Conservation (phyloP, 1,284 basidiomycete species). For the Sporisorium scitamineum region DNA sequence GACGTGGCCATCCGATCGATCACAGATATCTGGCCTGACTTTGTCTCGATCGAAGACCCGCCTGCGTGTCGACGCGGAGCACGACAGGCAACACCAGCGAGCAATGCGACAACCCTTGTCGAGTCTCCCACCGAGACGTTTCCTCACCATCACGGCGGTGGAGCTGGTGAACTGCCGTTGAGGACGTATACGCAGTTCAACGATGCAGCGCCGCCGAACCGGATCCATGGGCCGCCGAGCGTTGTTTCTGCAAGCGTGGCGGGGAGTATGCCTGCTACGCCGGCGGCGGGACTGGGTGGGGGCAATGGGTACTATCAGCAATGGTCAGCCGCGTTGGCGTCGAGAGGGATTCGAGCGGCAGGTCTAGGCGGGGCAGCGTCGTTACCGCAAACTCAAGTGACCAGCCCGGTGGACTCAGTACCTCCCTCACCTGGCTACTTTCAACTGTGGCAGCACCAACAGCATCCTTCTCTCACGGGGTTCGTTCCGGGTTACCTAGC, state of each 20-base stretch:
- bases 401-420: slow-evolving; percentile 36
- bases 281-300: slow-evolving; percentile 5
- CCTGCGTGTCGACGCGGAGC: slow-evolving; percentile 24
- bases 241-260: slow-evolving; percentile 35
- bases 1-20: slow-evolving; percentile 91
- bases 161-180: slow-evolving; percentile 29
- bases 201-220: slow-evolving; percentile 35
- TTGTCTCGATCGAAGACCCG: slow-evolving; percentile 70
- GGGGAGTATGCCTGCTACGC: slow-evolving; percentile 21
- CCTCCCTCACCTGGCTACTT: slow-evolving; percentile 51
- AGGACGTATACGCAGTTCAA: slow-evolving; percentile 53
- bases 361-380: slow-evolving; percentile 16
- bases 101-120: slow-evolving; percentile 33
- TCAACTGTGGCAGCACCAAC: slow-evolving; percentile 43
- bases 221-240: slow-evolving; percentile 45
- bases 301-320: slow-evolving; percentile 30
- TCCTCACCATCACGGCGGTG: background rate
- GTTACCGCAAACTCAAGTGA: slow-evolving; percentile 28
- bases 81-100: slow-evolving; percentile 37
- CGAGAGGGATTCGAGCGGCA: slow-evolving; percentile 41
- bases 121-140: slow-evolving; percentile 22
- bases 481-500: slow-evolving; percentile 33
- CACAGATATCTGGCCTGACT: slow-evolving; percentile 92
- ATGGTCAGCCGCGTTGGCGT: slow-evolving; percentile 44
- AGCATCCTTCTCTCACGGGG: slow-evolving; percentile 1